Evolutionary conservation across 1,139 yeast genomes (phyloP).

Genomic region (Kurtzmaniella quercitrusa): DNA sequence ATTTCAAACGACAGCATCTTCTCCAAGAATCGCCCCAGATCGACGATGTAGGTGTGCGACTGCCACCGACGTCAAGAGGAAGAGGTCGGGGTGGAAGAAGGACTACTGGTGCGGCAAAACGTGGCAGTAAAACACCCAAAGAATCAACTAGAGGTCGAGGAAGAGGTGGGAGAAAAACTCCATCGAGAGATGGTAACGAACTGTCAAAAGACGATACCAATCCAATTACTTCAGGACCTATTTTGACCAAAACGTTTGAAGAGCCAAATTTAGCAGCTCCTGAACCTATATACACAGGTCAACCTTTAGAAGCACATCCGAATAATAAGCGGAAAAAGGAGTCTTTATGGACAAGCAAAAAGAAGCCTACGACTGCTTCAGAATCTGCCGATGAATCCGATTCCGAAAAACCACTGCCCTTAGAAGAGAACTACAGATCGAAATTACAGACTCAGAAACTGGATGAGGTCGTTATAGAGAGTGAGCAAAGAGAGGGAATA

Average conservation of each 20-base stretch:
- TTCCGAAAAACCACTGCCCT: not conserved
- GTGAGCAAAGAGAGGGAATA: constrained; percentile 1
- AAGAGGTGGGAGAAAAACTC: not conserved
- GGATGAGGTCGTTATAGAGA: not conserved
- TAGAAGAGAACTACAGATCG: not conserved
- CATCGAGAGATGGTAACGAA: not conserved
- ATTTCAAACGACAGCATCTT: not conserved
- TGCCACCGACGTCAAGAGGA: constrained; percentile 1
- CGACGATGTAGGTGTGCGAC: not conserved
- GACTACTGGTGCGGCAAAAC: not conserved
- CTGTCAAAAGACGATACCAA: too few species aligned
- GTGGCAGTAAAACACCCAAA: not conserved
- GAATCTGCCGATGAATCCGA: constrained; percentile 5
- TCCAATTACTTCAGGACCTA: not conserved
- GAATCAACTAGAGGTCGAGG: not conserved
- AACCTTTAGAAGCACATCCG: constrained; percentile 63
- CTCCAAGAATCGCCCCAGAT: constrained; percentile 1
- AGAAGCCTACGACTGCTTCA: constrained; percentile 10
- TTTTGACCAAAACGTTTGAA: constrained; percentile 23
- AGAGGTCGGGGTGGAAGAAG: not conserved
- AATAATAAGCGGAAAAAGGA: constrained; percentile 51
- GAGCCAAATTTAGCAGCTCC: constrained; percentile 61
- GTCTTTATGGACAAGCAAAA: constrained; percentile 39
- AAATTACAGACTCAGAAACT: not conserved
- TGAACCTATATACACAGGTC: constrained; percentile 56